Percentiles rank a stretch among this genome's conserved stretches.
Evolutionary conservation across 129 eudicot genomes (phyloP).

Genomic region (Flaveria brownii): DNA sequence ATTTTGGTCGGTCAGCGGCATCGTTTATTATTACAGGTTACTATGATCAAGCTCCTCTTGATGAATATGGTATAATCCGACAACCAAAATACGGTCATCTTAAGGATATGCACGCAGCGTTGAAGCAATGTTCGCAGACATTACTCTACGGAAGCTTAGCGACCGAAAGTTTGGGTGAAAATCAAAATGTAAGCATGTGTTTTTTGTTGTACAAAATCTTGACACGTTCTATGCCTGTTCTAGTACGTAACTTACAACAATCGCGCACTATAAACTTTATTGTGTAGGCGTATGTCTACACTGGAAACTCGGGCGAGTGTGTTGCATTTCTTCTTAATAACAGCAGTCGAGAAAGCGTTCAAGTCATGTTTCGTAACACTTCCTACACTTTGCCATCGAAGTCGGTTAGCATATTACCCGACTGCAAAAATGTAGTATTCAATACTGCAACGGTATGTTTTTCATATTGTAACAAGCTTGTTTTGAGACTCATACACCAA

Average conservation of each 20-base stretch:
- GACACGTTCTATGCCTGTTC: background rate
- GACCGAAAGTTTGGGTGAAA: constrained; percentile 40
- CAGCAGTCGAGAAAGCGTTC: constrained; percentile 20
- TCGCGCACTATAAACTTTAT: background rate
- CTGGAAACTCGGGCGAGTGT: constrained; percentile 50
- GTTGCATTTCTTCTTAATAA: constrained; percentile 74
- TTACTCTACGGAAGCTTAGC: constrained; percentile 48
- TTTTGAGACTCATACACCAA: background rate
- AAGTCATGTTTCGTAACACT: constrained; percentile 48
- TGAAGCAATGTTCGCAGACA: constrained; percentile 52
- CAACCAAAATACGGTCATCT: constrained; percentile 93
- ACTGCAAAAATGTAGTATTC: constrained; percentile 67
- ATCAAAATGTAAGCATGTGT: constrained; percentile 50
- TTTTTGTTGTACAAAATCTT: background rate
- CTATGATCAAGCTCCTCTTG: constrained; percentile 92
- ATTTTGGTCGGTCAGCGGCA: constrained; percentile 71
- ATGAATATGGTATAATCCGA: constrained; percentile 72
- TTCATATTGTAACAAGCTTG: background rate
- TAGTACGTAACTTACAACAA: background rate
- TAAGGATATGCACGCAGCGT: constrained; percentile 68
- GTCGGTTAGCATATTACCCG: constrained; percentile 90
- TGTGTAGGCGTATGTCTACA: constrained; percentile 66
- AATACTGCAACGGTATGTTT: constrained; percentile 73
- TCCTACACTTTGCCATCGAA: constrained; percentile 53
- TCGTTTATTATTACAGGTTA: constrained; percentile 62